Evolutionary conservation across 352 stramenopile genomes (phyloP), one percentile per base, ranked within the genome.

Genomic region (Elongisporangium senticosum): DNA sequence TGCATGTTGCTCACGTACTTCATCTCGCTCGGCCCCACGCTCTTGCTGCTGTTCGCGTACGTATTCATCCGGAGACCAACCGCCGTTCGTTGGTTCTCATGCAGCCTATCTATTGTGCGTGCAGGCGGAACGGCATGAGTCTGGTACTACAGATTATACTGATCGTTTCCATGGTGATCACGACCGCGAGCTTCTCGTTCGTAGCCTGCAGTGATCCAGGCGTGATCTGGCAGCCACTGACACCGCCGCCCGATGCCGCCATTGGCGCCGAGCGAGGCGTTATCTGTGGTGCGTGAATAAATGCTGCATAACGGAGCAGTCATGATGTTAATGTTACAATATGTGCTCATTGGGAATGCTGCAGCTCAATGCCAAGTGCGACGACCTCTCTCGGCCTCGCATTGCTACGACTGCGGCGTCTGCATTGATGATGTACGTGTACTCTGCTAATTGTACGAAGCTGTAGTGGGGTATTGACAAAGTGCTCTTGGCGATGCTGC

Each of bases 1-100:
- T 91, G 68, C 62, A 90, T 91, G 79, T 54, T 91, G 51, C 61
- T 90, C 26, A 93, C 82, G 2, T 93, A 91, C 68, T 77, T 66
- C 33, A 64, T 93, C 49, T 68, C 79, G 3, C 55, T 93, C 26
- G 79, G 62, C 0, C 82, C 82, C 4, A 63, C 70, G 33, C 33
- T 43, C 14, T 67, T 87, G 22, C 59, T 91, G 37, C 74, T 89
- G 24, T 72, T 90, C 20, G 54, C 72, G 57, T 72, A 68, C 37
- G 69, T 57, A 33, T 51, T 58, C 50, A 19, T 57, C 8, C 10
- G 7, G 8, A 5, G 26, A 2, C 33, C 33, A 15, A 43, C 10
- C 33, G 33, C 33, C 33, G 33, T 43, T 43, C 11, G 33, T 43
- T 43, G 33, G 33, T 43, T 43, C 33, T 43, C 13, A 43, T 17